phyloP scores from a whole-genome alignment of 2,329 filamentous ascomycete species.

The Xylariaceae sp. region DNA sequence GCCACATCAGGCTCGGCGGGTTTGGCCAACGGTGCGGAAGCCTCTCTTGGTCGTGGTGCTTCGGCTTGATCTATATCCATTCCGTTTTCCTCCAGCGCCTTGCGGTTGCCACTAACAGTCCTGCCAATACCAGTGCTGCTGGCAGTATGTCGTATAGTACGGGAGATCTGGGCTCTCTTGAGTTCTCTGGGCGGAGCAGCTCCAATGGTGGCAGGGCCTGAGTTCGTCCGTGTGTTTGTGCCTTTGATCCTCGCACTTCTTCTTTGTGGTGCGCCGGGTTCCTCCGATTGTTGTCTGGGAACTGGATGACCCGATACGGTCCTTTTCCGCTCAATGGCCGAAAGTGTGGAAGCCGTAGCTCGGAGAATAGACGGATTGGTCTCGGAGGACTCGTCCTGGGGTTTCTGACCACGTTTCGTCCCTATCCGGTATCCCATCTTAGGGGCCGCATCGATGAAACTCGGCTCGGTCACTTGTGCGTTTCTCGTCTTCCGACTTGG shows the following conservation, averaged over 20 bases:
- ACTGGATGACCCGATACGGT: slow-evolving; percentile 83
- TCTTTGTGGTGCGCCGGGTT: slow-evolving; percentile 60
- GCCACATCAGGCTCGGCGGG: slow-evolving; percentile 48
- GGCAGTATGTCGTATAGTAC: slow-evolving; percentile 62
- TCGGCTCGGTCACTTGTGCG: slow-evolving; percentile 48
- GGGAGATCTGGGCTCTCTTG: slow-evolving; percentile 71
- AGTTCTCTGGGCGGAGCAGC: slow-evolving; percentile 66
- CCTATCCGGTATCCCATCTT: slow-evolving; percentile 58
- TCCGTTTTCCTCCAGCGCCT: slow-evolving; percentile 62
- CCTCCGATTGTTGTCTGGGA: slow-evolving; percentile 52
- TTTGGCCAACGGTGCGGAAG: slow-evolving; percentile 35
- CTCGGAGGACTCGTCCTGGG: slow-evolving; percentile 43
- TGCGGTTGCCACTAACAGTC: slow-evolving; percentile 87
- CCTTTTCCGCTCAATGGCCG: slow-evolving; percentile 70
- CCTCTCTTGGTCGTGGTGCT: slow-evolving; percentile 42
- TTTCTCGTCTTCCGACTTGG: slow-evolving; percentile 52
- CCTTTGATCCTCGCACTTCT: slow-evolving; percentile 71
- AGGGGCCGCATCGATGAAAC: slow-evolving; percentile 56
- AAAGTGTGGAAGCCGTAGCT: slow-evolving; percentile 36
- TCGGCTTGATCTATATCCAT: slow-evolving; percentile 70
- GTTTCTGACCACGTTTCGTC: slow-evolving; percentile 36
- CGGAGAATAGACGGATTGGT: slow-evolving; percentile 35
- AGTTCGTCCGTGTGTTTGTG: slow-evolving; percentile 61
- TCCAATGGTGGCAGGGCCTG: slow-evolving; percentile 53
- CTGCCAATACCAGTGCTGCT: slow-evolving; percentile 72